Evolutionary conservation across 208 protist species (phyloP).

Genomic region (Trypanosoma brucei): DNA sequence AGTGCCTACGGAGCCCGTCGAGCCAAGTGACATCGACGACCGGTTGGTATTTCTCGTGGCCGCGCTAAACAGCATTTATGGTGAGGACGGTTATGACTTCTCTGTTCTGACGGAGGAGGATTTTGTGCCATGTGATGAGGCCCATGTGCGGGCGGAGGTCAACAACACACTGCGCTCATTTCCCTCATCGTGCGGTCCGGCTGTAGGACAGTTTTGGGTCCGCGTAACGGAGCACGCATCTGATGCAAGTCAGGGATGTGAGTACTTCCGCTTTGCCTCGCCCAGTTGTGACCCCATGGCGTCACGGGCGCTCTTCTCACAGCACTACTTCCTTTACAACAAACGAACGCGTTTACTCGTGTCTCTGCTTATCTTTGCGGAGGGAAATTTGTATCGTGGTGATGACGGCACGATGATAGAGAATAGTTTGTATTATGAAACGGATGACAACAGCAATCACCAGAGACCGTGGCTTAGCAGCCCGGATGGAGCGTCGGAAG

Average conservation of each 20-base stretch:
- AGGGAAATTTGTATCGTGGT: slow-evolving; percentile 62
- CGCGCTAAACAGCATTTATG: slow-evolving; percentile 66
- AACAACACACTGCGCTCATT: slow-evolving; percentile 36
- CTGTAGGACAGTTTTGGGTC: slow-evolving; percentile 59
- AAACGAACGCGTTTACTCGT: slow-evolving; percentile 54
- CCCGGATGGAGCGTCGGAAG: slow-evolving; percentile 21
- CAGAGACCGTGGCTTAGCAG: slow-evolving; percentile 10
- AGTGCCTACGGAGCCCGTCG: slow-evolving; percentile 14
- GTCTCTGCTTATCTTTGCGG: slow-evolving; percentile 46
- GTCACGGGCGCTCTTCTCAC: slow-evolving; percentile 43
- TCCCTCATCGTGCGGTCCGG: slow-evolving; percentile 38
- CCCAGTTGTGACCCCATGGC: slow-evolving; percentile 65
- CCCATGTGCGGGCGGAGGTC: slow-evolving; percentile 40
- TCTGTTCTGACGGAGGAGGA: slow-evolving; percentile 59
- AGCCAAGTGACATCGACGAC: slow-evolving; percentile 47
- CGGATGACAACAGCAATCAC: slow-evolving; percentile 9
- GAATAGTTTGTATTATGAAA: slow-evolving; percentile 20
- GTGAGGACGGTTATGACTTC: slow-evolving; percentile 76
- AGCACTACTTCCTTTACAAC: slow-evolving; percentile 76
- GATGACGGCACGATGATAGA: slow-evolving; percentile 39
- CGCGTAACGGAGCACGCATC: slow-evolving; percentile 41
- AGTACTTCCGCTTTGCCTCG: slow-evolving; percentile 66
- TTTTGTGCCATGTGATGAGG: slow-evolving; percentile 52
- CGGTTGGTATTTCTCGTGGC: slow-evolving; percentile 67
- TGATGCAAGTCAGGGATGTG: slow-evolving; percentile 45